Evolutionary conservation across 345 rosid species (phyloP).

Genomic region (Cardamine resedifolia): DNA sequence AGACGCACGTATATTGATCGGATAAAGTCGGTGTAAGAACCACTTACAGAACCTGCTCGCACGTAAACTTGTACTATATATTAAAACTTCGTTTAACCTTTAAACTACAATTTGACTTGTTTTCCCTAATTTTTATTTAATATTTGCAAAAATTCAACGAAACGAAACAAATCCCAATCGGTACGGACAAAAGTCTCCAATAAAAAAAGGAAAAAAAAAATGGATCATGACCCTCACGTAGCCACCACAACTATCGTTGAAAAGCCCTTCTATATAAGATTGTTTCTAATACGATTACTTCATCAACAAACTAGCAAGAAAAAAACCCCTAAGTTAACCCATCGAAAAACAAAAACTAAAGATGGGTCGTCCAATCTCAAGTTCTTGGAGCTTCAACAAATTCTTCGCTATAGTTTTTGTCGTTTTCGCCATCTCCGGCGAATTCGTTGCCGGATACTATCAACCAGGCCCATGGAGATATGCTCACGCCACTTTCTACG

Average conservation of each 20-base stretch:
- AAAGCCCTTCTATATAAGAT: conserved; percentile 24
- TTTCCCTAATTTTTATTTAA: not conserved
- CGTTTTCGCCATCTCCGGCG: conserved; percentile 27
- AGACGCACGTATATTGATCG: conserved; percentile 31
- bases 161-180: conserved; percentile 29
- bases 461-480: conserved; percentile 52
- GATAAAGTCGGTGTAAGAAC: conserved; percentile 30
- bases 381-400: conserved; percentile 47
- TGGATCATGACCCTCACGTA: conserved; percentile 36
- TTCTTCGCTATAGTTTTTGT: conserved; percentile 29
- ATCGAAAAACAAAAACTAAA: not conserved
- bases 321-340: not conserved
- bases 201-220: not conserved
- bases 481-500: conserved; percentile 75
- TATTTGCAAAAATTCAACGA: conserved; percentile 4
- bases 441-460: conserved; percentile 37
- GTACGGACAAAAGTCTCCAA: conserved; percentile 33
- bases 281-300: conserved; percentile 17
- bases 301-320: conserved; percentile 22
- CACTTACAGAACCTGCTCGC: conserved; percentile 33
- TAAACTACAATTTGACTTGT: conserved; percentile 35
- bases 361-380: conserved; percentile 25
- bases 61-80: conserved; percentile 26
- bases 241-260: conserved; percentile 27
- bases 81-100: conserved; percentile 21